Conservation (phyloP, 2,329 filamentous ascomycete species). For the Tolypocladium guangdongense region DNA sequence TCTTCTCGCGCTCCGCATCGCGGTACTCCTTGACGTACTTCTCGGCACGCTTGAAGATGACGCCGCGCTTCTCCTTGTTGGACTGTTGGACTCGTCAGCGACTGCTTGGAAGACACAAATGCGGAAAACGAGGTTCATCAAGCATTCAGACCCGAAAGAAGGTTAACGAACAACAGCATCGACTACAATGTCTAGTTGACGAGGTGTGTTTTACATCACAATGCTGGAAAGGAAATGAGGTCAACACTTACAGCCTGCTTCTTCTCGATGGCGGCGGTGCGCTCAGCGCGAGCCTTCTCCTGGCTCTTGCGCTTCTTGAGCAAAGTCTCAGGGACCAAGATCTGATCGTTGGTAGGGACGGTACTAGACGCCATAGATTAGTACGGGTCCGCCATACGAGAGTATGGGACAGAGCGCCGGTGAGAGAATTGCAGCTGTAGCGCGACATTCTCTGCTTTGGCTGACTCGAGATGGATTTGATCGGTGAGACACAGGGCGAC, state of each 20-base stretch:
- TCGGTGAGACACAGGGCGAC: slow-evolving; percentile 49
- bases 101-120: slow-evolving; percentile 6
- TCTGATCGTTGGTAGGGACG: slow-evolving; percentile 88
- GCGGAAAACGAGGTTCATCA: slow-evolving; percentile 13
- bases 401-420: slow-evolving; percentile 62
- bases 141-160: slow-evolving; percentile 97
- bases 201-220: slow-evolving; percentile 82
- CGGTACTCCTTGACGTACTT: slow-evolving; percentile 99
- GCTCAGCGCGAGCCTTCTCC: slow-evolving; percentile 96
- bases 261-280: slow-evolving; percentile 67
- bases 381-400: slow-evolving; percentile 59
- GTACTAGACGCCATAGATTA: slow-evolving; percentile 66
- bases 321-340: slow-evolving; percentile 97
- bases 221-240: slow-evolving; percentile 19
- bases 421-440: slow-evolving; percentile 86
- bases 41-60: slow-evolving; percentile 99
- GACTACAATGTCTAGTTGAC: slow-evolving; percentile 82
- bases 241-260: slow-evolving; percentile 77
- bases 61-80: slow-evolving; percentile 96
- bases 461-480: slow-evolving; percentile 77
- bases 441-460: slow-evolving; percentile 85
- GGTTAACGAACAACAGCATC: slow-evolving; percentile 97
- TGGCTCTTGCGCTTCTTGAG: slow-evolving; percentile 99
- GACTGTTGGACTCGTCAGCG: slow-evolving; percentile 49
- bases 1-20: slow-evolving; percentile 94